Conservation (phyloP, 2,329 filamentous ascomycete species). For the Colletotrichum liriopes region DNA sequence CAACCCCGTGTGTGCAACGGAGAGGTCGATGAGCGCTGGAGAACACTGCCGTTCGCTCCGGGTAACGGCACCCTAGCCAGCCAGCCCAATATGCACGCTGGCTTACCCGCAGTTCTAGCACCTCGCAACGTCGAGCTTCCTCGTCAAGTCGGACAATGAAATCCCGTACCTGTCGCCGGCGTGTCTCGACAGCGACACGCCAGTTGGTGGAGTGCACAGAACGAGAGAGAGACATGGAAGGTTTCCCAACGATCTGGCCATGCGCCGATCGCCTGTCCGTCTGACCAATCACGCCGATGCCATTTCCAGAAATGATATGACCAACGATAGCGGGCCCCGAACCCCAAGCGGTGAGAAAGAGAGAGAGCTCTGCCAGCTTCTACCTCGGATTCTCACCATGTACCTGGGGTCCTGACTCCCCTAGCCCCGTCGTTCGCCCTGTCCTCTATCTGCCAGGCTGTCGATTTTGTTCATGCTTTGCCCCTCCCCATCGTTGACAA, state of each 20-base stretch:
- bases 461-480: not conserved
- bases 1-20: not conserved
- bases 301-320: slow-evolving; percentile 37
- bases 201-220: not conserved
- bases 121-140: not conserved
- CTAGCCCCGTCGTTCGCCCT: not conserved
- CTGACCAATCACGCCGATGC: slow-evolving; percentile 27
- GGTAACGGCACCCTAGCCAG: not conserved
- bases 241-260: slow-evolving; percentile 42
- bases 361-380: not conserved
- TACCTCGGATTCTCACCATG: slow-evolving; percentile 1
- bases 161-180: not conserved
- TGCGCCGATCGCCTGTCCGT: slow-evolving; percentile 28
- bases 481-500: not conserved
- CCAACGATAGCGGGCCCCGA: slow-evolving; percentile 10
- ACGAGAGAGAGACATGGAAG: slow-evolving; percentile 7
- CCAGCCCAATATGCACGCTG: not conserved
- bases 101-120: not conserved
- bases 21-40: not conserved
- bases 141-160: slow-evolving; percentile 10
- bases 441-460: slow-evolving; percentile 7
- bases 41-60: not conserved
- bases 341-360: slow-evolving; percentile 39
- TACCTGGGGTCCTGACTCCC: not conserved
- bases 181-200: not conserved